Base-by-base conservation (phyloP, 148 eudicot genomes). In the Arctostaphylos glauca region DNA sequence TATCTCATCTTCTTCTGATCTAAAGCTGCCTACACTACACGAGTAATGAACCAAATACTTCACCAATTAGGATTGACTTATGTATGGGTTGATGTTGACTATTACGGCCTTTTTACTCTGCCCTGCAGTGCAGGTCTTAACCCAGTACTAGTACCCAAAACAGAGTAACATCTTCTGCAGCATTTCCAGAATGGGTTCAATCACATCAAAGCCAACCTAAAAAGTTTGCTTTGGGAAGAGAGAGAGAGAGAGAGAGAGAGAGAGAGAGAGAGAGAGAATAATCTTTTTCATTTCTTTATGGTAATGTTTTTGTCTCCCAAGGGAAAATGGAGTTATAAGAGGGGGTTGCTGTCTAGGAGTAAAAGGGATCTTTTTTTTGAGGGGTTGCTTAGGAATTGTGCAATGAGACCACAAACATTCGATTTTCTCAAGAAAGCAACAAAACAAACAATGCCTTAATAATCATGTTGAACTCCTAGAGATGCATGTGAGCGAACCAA, bases 331-430 rank as follows among this genome's bases (percentile, higher is more conserved):
- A 49, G 41, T n/a, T 48, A 49, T 48, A 12, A 18, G 53, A 47
- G n/a, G 52, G 4, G 54, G 76, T 46, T 44, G 76, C 50, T 44
- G 76, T 43, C n/a, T 4, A 46, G 76, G 9, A 72, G 21, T 6
- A 18, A 46, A 49, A 72, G 3, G 46, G 54, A 13, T 9, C 54
- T 13, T 52, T 52, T 12, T 10, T 62, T 62, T 9, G 43, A 3
- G 14, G 53, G 81, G 38, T 78, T 78, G 81, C 81, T 78, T 78
- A 10, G 16, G 21, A 58, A 43, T 70, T 58, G 23, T 78, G 41
- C 81, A 78, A 31, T 31, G 38, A 31, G 38, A 78, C 70, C 71
- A 43, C 70, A n/a, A 74, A 44, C 43, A 14, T 78, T 19, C 50
- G 50, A 44, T 78, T 77, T 43, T 58, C 31, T 31, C 41, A 78